Evolutionary conservation across 139 green algal species (phyloP), one percentile per base, ranked within the genome.

Genomic region (Micromonas pusilla): DNA sequence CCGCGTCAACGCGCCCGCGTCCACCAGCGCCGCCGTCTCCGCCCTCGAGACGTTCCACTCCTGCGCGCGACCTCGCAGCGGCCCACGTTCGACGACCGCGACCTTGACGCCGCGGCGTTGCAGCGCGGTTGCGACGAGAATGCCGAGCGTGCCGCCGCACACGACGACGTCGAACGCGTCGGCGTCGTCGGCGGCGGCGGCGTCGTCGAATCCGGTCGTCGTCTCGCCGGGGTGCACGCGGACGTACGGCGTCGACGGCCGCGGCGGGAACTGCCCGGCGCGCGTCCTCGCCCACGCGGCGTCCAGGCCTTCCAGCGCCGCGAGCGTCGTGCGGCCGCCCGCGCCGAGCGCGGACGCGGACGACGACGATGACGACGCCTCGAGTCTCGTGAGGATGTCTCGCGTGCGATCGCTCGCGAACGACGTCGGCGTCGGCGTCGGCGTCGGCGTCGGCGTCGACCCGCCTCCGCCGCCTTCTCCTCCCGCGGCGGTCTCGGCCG

Each of bases 101-200:
- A 97, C 93, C 33, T 83, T 80, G 54, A 89, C 66, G 2, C 93
- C 94, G 28, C 79, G 57, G 13, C 80, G 38, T 52, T 91, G 88
- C 57, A 98, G 83, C 23, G 90, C 85, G 2, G 78, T 79, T 0
- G 94, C 94, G 9, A 93, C 52, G 38, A 98, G 96, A 62, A 95
- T 88, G 45, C 92, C 92, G 45, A 97, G 84, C 32, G 93, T 97
- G 28, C 95, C 95, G 0, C 95, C 94, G 66, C 88, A 95, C 57
- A 99, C 90, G 9, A 89, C 86, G 26, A 91, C 89, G 79, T 96
- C 91, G 70, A 84, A 92, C 33, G 90, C 87, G 9, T 72, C 31
- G 6, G 1, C 39, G 19, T 25, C 25, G 3, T 20, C 23, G 45
- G 26, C 26, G 65, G 31, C n/a, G n/a, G 5, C 39, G 16, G 5